Conservation (phyloP, 192 early-diverging fungal species). For the Lobosporangium transversale region DNA sequence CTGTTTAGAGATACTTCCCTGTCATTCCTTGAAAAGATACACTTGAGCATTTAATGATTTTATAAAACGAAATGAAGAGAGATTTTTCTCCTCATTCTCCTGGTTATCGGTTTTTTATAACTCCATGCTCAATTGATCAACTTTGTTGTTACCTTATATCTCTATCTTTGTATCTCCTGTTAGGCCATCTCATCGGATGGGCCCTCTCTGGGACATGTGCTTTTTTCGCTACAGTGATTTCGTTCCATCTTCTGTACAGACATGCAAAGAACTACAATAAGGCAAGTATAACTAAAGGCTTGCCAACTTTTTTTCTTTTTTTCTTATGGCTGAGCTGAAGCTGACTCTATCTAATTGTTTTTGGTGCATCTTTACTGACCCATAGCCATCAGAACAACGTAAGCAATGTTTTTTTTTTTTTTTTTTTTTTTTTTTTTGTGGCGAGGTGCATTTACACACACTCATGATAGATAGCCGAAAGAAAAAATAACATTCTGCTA, state of each 20-base stretch:
- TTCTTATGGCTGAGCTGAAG: too few relatives aligned
- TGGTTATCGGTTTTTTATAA: not conserved
- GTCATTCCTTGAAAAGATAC: too few relatives aligned
- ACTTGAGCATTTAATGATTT: not conserved
- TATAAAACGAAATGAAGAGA: too few relatives aligned
- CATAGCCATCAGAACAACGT: conserved; percentile 38
- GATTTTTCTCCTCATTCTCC: not conserved
- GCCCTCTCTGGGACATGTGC: conserved; percentile 64
- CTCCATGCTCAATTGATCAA: not conserved
- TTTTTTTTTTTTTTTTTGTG: not conserved
- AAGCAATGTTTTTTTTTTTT: not conserved
- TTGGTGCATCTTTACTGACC: too few relatives aligned
- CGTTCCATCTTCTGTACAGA: conserved; percentile 56
- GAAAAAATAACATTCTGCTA: too few relatives aligned
- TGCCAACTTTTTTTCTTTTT: too few relatives aligned
- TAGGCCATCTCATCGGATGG: conserved; percentile 71
- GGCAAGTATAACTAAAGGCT: conserved; percentile 30
- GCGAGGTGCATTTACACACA: not conserved
- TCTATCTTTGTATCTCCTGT: not conserved
- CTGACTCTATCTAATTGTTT: too few relatives aligned
- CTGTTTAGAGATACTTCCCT: too few relatives aligned
- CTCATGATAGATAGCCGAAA: too few relatives aligned
- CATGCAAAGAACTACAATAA: conserved; percentile 69
- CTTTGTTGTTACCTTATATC: not conserved
- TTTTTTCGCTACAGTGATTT: conserved; percentile 61